phyloP scores from a whole-genome alignment of 176 grass and related monocot genomes.

The Dendrocalamus sinicus region DNA sequence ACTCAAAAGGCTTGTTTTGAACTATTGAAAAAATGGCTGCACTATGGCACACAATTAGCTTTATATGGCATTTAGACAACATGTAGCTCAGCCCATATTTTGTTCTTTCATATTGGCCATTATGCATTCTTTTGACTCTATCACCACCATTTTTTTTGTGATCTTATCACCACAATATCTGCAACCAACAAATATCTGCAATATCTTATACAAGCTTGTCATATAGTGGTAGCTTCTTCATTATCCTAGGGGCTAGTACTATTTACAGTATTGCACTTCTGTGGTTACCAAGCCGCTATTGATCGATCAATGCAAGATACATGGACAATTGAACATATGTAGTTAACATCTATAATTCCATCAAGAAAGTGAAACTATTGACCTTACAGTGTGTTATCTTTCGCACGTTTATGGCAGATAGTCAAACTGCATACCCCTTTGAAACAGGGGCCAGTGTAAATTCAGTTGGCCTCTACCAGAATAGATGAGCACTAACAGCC shows the following conservation, averaged over 20 bases:
- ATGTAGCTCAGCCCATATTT: neutral
- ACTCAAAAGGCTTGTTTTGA: neutral
- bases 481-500: neutral
- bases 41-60: neutral
- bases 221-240: neutral
- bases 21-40: neutral
- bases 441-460: neutral
- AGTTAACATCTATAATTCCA: neutral
- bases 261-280: neutral
- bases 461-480: neutral
- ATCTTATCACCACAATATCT: neutral
- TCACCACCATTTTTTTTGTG: neutral
- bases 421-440: neutral
- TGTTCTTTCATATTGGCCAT: neutral
- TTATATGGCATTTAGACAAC: constrained; percentile 19
- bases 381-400: neutral
- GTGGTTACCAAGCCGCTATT: neutral
- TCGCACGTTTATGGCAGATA: neutral
- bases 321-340: neutral
- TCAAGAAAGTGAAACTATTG: neutral
- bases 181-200: neutral
- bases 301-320: neutral
- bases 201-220: neutral
- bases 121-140: neutral
- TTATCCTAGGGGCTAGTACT: neutral